These are phyloP conservation scores for Epichloe scottii DNA, from an alignment of 2,329 filamentous ascomycete genomes.

Conservation along the genomic window DNA sequence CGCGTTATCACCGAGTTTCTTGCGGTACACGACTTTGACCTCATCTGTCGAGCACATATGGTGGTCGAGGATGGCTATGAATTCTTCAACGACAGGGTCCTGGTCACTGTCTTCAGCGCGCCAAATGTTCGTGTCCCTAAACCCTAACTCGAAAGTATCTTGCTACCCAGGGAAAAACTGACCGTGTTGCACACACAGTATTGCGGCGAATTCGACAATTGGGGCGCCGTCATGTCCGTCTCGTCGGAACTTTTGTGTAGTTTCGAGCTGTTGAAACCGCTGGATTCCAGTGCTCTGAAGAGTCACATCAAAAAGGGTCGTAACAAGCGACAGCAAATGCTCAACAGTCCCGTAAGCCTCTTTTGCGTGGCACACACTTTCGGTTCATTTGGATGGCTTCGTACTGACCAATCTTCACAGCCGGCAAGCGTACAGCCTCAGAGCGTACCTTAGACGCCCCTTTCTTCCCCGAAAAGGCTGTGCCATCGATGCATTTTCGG, in stretches of 20 bases:
- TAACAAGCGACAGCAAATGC: slow-evolving; percentile 86
- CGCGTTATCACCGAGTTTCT: slow-evolving; percentile 96
- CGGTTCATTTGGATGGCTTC: background rate
- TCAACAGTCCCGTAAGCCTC: slow-evolving; percentile 82
- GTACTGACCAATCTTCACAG: slow-evolving; percentile 18
- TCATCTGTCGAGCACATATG: slow-evolving; percentile 97
- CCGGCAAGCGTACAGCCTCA: slow-evolving; percentile 44
- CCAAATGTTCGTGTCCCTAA: slow-evolving; percentile 62
- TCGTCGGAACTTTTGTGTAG: slow-evolving; percentile 88
- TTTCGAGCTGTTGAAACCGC: slow-evolving; percentile 90
- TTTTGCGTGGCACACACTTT: background rate
- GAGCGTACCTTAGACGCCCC: slow-evolving; percentile 20
- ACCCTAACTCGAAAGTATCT: background rate
- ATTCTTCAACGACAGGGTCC: slow-evolving; percentile 88
- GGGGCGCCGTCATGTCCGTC: slow-evolving; percentile 98
- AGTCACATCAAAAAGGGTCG: slow-evolving; percentile 98
- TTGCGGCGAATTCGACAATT: slow-evolving; percentile 97
- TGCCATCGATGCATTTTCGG: background rate
- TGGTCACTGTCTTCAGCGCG: slow-evolving; percentile 95
- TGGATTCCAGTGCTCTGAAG: slow-evolving; percentile 92
- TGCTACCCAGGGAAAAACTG: background rate
- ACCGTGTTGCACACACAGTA: slow-evolving; percentile 49
- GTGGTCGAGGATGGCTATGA: slow-evolving; percentile 98
- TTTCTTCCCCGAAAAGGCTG: background rate
- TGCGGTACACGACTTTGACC: slow-evolving; percentile 86